These are phyloP conservation scores for Russula sp. DNA, from an alignment of 768 basidiomycete species.

Conservation along the genomic window DNA sequence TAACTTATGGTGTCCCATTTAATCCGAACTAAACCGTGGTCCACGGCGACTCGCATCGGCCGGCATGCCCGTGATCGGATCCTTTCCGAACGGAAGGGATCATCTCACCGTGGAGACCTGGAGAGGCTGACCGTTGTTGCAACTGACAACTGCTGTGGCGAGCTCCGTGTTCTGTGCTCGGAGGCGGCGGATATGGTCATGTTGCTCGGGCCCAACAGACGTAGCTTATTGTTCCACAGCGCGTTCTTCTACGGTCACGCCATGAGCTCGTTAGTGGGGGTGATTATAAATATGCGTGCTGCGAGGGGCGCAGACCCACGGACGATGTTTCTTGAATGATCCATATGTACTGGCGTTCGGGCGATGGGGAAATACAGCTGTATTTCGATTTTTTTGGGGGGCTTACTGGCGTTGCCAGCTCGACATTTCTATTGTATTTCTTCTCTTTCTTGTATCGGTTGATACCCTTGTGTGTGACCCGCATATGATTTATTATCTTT, in stretches of 20 bases:
- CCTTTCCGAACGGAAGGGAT: constrained; percentile 18
- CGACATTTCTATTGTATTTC: no score
- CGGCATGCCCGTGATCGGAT: constrained; percentile 17
- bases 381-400: not conserved
- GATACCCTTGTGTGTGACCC: no score
- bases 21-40: no score
- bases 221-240: constrained; percentile 36
- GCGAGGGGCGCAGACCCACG: constrained; percentile 40
- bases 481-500: not conserved
- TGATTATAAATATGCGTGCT: constrained; percentile 41
- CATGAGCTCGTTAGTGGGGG: constrained; percentile 42
- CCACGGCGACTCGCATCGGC: not conserved
- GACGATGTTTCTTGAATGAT: constrained; percentile 39
- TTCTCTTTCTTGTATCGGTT: not conserved
- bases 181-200: not conserved
- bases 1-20: no score
- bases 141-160: not conserved
- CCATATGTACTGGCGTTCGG: no score
- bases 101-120: not conserved
- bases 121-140: not conserved
- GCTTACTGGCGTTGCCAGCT: not conserved
- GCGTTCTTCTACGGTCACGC: constrained; percentile 42
- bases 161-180: not conserved
- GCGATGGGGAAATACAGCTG: not conserved
- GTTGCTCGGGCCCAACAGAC: constrained; percentile 6